Evolutionary conservation across 1,139 yeast genomes (phyloP).

Genomic region (Candida tetrigidarum): DNA sequence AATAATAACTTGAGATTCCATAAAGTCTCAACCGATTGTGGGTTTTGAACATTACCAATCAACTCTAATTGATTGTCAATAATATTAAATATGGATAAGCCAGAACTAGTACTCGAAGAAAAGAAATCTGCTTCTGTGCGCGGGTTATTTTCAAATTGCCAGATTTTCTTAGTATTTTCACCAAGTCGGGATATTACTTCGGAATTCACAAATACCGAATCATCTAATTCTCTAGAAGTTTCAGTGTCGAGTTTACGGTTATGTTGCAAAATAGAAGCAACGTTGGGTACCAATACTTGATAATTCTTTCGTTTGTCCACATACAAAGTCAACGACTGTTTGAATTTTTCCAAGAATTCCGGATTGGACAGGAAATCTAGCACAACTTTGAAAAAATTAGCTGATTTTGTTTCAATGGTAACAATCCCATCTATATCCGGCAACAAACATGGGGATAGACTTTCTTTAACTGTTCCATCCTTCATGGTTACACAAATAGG

Average conservation of each 20-base stretch:
- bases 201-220: constrained; percentile 24
- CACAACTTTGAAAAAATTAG: constrained; percentile 48
- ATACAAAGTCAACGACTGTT: constrained; percentile 48
- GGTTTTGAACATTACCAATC: constrained; percentile 44
- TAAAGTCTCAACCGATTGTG: constrained; percentile 55
- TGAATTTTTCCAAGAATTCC: constrained; percentile 46
- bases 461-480: constrained; percentile 35
- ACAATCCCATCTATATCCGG: constrained; percentile 60
- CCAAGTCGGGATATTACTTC: constrained; percentile 31
- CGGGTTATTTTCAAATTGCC: constrained; percentile 33
- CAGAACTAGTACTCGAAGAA: constrained; percentile 19
- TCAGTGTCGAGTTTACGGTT: constrained; percentile 37
- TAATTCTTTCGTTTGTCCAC: constrained; percentile 53
- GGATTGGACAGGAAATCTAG: constrained; percentile 44
- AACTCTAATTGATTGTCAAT: constrained; percentile 63
- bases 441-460: constrained; percentile 66
- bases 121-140: constrained; percentile 18
- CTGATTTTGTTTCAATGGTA: constrained; percentile 44
- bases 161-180: constrained; percentile 38
- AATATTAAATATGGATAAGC: constrained; percentile 47
- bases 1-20: constrained; percentile 71
- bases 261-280: constrained; percentile 39
- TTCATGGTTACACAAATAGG: constrained; percentile 51
- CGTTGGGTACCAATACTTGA: constrained; percentile 39
- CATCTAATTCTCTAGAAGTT: constrained; percentile 29